Evolutionary conservation across 2,329 filamentous ascomycete species (phyloP), one percentile per base, ranked within the genome.

Genomic region (Nemania bipapillata): DNA sequence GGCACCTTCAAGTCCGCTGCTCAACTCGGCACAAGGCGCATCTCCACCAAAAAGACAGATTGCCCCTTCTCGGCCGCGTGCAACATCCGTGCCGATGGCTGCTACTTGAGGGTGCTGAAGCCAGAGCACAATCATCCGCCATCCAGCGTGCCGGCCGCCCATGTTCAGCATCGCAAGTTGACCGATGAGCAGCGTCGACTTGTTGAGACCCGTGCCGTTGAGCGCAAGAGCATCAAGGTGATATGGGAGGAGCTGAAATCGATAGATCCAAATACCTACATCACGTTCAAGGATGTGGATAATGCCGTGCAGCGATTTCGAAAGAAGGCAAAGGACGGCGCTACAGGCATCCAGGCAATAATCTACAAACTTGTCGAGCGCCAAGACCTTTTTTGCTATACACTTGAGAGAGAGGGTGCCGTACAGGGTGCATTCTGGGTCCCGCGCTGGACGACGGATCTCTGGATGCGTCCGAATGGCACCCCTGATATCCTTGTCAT

Each of bases 401-500:
- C 74, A 3, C 56, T 77, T 0, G 72, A 74, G 61, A 70, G 72
- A 37, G 66, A 69, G 17, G 74, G 74, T 9, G 64, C 22, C n/a
- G 56, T 74, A 6, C 73, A 74, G 45, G 74, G 75, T 24, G 72
- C 74, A 59, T 76, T 76, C 63, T 77, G 75, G 75, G 74, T 74
- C 2, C 75, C 75, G 17, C 75, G 72, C 37, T 76, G 75, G 75
- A 70, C 73, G 1, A 64, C 74, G 32, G 70, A 68, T 20, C 71
- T 74, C 32, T 77, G 75, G 75, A 72, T 74, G 68, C 74, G 74
- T 7, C 65, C 59, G 3, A 67, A 63, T 24, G 69, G 69, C 8
- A 73, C 73, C 28, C 75, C 75, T 40, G 75, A 77, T 62, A 73
- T 77, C 37, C 70, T 77, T 26, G 63, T 77, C 12, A 77, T 77